A percentile compares a stretch with the other conserved stretches of the same genome.
Evolutionary conservation across 2,329 filamentous ascomycete species (phyloP).

Genomic region (Fusarium sp.): DNA sequence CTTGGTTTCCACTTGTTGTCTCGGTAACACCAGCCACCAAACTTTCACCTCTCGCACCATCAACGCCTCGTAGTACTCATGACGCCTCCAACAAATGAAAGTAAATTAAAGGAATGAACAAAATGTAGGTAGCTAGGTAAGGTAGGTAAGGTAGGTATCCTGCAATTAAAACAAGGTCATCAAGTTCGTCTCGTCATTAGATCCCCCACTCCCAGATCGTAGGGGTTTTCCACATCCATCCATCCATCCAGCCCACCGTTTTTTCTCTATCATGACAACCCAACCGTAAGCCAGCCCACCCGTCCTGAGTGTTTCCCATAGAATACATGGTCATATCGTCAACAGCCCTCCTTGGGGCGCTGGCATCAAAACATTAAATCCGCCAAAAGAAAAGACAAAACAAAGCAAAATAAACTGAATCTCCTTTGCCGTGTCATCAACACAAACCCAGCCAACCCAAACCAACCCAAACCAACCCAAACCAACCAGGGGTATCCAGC

Average conservation of each 20-base stretch:
- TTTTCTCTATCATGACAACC: conserved; percentile 42
- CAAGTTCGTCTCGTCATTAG: conserved; percentile 46
- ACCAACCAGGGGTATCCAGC: conserved; percentile 35
- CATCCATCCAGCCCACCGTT: conserved; percentile 20
- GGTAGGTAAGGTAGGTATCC: conserved; percentile 2
- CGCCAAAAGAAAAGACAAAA: background rate
- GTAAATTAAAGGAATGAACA: conserved; percentile 8
- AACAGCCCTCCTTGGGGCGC: conserved; percentile 22
- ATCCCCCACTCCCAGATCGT: conserved; percentile 22
- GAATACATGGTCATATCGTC: conserved; percentile 40
- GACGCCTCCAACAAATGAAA: conserved; percentile 13
- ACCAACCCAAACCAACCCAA: conserved; percentile 20
- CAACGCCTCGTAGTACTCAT: background rate
- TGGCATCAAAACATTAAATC: conserved; percentile 23
- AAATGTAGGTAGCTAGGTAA: conserved; percentile 1
- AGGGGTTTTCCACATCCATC: conserved; percentile 27
- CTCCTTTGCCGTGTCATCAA: conserved; percentile 14
- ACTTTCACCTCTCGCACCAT: background rate
- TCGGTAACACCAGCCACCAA: background rate
- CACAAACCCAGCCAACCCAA: conserved; percentile 15
- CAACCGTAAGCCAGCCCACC: conserved; percentile 21
- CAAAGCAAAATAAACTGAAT: conserved; percentile 12
- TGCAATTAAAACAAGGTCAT: conserved; percentile 36
- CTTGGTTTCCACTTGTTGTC: background rate
- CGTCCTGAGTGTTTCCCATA: conserved; percentile 26